Evolutionary conservation across 768 basidiomycete genomes (phyloP), one percentile per base, ranked within the genome.

Genomic region (Mycena leptocephala): DNA sequence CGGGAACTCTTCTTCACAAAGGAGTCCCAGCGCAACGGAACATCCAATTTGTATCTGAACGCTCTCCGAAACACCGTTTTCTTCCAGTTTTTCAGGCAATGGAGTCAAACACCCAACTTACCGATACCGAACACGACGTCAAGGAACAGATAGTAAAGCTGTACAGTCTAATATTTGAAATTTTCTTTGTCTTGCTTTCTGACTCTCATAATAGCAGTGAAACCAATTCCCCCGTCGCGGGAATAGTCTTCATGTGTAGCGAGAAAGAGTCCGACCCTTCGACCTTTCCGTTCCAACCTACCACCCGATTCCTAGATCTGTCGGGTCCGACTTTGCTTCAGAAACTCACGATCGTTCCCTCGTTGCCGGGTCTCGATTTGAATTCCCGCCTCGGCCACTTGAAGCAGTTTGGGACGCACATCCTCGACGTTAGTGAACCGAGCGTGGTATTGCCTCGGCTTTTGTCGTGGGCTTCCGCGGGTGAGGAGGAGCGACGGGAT

Each of bases 231-330:
- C 33, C 53, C 53, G 32, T 67, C 65, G 65, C 48, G n/a, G 51
- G 65, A 22, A 67, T 67, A n/a, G 24, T 67, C 14, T 67, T 67
- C 35, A 51, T 67, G 33, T 67, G 51, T 35, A 20, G 53, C n/a
- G 65, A 67, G 32, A 67, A 67, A 67, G 26, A 64, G 43, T 41
- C 46, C 41, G 46, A 51, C 30, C 16, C 8, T 24, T 33, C 35
- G 10, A n/a, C n/a, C 37, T 63, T 63, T 41, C 61, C 61, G 6
- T 63, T 63, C 61, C 35, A 41, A 2, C n/a, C 22, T 9, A 22
- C 5, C 22, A 24, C n/a, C n/a, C n/a, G n/a, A n/a, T n/a, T n/a
- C n/a, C 61, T 30, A 63, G 6, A n/a, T 63, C 41, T 63, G 37
- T 63, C 61, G 61, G 24, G 2, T 41, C 33, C 3, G 10, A 43